Conservation (phyloP, 305 asterid species). For the Plantago coronopus region DNA sequence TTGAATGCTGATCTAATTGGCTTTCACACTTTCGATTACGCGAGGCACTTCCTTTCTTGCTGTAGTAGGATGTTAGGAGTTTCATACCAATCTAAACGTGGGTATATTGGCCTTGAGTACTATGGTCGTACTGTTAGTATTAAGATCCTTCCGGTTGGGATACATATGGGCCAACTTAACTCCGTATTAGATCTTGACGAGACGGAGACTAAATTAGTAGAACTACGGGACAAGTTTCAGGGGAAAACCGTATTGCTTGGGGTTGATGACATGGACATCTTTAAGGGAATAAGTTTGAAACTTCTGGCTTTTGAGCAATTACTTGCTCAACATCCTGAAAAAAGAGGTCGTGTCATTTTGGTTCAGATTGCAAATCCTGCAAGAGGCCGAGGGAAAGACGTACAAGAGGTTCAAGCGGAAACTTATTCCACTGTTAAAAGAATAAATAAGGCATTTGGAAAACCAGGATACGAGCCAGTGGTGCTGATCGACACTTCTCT, state of each 20-base stretch:
- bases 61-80: constrained; percentile 91
- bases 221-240: constrained; percentile 42
- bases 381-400: constrained; percentile 83
- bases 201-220: constrained; percentile 57
- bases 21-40: constrained; percentile 84
- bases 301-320: constrained; percentile 79
- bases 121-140: constrained; percentile 85
- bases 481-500: constrained; percentile 60
- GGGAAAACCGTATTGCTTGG: constrained; percentile 71
- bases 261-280: constrained; percentile 89
- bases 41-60: constrained; percentile 82
- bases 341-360: constrained; percentile 62
- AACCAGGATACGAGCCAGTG: constrained; percentile 69
- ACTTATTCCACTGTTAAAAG: constrained; percentile 60
- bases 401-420: constrained; percentile 66
- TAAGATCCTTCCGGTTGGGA: constrained; percentile 83
- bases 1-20: constrained; percentile 82
- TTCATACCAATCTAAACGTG: constrained; percentile 80
- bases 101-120: constrained; percentile 78
- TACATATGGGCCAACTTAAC: constrained; percentile 71
- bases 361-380: constrained; percentile 90
- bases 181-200: constrained; percentile 66
- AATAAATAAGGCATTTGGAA: constrained; percentile 54
- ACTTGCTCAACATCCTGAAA: constrained; percentile 59
- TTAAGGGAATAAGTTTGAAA: constrained; percentile 83